Percentiles rank a stretch among this genome's conserved stretches.
These are phyloP conservation scores for Pigoraptor vietnamica DNA, from an alignment of 78 protist species.

Conservation along the genomic window DNA sequence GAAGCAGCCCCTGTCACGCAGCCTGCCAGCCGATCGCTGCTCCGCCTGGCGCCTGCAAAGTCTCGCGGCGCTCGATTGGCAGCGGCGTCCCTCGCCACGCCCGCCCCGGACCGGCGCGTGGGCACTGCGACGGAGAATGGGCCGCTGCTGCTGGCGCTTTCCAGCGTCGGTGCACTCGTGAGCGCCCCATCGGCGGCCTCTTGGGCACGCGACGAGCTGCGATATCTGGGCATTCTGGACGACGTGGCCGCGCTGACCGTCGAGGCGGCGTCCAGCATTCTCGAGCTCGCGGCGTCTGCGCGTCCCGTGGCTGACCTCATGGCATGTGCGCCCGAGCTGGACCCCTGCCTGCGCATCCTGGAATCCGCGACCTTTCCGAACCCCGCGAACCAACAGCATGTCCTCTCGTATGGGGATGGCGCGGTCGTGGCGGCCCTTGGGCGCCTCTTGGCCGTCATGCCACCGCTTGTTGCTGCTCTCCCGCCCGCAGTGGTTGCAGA, in stretches of 20 bases:
- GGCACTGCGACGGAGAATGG: neutral
- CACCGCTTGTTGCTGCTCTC: neutral
- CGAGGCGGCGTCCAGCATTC: neutral
- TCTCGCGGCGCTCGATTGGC: neutral
- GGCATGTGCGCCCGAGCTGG: neutral
- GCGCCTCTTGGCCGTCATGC: neutral
- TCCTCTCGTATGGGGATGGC: neutral
- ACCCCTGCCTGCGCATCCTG: neutral
- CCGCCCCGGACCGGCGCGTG: neutral
- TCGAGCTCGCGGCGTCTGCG: neutral
- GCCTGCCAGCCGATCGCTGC: neutral
- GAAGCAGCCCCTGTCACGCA: neutral
- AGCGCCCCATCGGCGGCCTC: neutral
- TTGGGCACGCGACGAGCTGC: neutral
- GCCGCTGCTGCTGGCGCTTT: neutral
- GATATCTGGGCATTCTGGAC: neutral
- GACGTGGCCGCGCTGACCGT: neutral
- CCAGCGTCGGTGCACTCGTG: neutral
- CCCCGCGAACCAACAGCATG: neutral
- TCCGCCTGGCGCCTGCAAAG: neutral
- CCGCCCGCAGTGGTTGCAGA: neutral
- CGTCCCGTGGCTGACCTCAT: neutral
- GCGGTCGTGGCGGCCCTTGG: neutral
- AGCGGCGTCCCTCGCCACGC: neutral
- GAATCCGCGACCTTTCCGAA: neutral